Conservation (phyloP, 1,139 yeast genomes). For the Zhuliangozyma blackwelliae region DNA sequence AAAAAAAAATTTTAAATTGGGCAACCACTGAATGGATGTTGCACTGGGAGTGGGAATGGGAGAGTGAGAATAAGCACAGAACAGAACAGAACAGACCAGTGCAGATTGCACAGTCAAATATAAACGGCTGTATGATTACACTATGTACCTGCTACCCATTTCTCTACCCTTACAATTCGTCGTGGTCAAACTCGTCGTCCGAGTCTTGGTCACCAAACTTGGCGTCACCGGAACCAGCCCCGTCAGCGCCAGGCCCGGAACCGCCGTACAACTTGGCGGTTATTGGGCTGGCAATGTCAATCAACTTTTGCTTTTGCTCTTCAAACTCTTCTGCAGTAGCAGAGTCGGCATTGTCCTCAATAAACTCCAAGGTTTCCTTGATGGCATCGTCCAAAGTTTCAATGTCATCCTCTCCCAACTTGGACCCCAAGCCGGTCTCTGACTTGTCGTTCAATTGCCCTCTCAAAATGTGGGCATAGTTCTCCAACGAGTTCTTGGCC, state of each 20-base stretch:
- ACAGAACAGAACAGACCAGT: too few species aligned
- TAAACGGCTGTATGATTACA: too few species aligned
- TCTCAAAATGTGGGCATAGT: slow-evolving; percentile 43
- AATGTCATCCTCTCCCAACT: slow-evolving; percentile 87
- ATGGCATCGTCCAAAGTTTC: slow-evolving; percentile 86
- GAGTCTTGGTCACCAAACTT: slow-evolving; percentile 53
- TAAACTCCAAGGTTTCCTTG: slow-evolving; percentile 82
- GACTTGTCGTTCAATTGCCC: slow-evolving; percentile 60
- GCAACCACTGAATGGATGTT: too few species aligned
- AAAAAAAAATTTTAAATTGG: too few species aligned
- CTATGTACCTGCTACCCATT: neutral
- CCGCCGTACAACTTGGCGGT: slow-evolving; percentile 85
- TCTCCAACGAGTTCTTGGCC: slow-evolving; percentile 48
- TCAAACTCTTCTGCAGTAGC: slow-evolving; percentile 93
- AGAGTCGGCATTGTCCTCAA: slow-evolving; percentile 80
- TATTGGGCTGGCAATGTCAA: slow-evolving; percentile 85
- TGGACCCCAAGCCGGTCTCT: slow-evolving; percentile 63
- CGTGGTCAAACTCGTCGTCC: slow-evolving; percentile 63
- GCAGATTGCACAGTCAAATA: neutral
- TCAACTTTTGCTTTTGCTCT: slow-evolving; percentile 85
- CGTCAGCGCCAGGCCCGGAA: slow-evolving; percentile 43
- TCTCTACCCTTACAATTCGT: slow-evolving; percentile 32
- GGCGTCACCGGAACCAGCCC: slow-evolving; percentile 29
- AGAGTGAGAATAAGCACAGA: too few species aligned
- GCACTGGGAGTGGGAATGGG: too few species aligned